Conservation (phyloP, 1,139 yeast species). For the Blastobotrys apis region DNA sequence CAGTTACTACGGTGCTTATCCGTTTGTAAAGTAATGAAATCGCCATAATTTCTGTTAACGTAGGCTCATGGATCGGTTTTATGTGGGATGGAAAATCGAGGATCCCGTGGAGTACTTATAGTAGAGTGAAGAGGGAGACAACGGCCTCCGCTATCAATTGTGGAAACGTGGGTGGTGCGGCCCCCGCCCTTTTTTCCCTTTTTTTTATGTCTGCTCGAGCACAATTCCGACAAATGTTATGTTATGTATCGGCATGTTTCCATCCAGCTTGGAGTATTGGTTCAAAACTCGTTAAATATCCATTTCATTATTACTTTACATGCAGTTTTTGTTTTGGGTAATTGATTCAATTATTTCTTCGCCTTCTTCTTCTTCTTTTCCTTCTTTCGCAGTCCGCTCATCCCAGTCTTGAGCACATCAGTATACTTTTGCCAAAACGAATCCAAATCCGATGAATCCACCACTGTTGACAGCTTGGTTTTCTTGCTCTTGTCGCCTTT, state of each 20-base stretch:
- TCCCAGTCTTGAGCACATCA: conserved; percentile 57
- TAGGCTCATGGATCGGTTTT: neutral
- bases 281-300: too few species aligned
- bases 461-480: conserved; percentile 59
- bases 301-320: too few species aligned
- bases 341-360: conserved; percentile 28
- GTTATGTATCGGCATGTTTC: too few species aligned
- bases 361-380: conserved; percentile 57
- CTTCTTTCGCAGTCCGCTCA: conserved; percentile 57
- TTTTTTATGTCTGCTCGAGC: too few species aligned
- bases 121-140: neutral
- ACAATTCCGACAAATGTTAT: too few species aligned
- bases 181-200: too few species aligned
- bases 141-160: too few species aligned
- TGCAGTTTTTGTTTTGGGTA: too few species aligned
- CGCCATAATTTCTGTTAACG: neutral
- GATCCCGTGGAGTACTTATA: neutral
- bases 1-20: conserved; percentile 18
- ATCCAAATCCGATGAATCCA: conserved; percentile 52
- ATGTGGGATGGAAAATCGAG: neutral
- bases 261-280: too few species aligned
- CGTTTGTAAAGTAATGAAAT: conserved; percentile 12
- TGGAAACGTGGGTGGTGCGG: too few species aligned
- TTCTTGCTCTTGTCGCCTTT: conserved; percentile 44
- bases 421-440: conserved; percentile 68